Conservation (phyloP, 2,329 filamentous ascomycete genomes). For the Fusarium vanettenii region DNA sequence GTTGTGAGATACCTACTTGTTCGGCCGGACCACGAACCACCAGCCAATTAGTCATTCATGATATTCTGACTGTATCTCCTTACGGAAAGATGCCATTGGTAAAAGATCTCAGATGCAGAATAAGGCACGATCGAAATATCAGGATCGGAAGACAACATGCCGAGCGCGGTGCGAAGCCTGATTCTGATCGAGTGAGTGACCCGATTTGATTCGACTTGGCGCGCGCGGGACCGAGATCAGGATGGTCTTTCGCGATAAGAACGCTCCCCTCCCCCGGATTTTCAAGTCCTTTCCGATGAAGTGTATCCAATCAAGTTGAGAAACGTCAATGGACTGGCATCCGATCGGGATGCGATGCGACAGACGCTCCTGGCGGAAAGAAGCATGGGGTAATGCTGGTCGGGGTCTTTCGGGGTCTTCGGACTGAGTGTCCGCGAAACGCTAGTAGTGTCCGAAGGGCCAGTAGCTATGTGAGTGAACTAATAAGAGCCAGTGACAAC, state of each 20-base stretch:
- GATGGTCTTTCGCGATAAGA: background rate
- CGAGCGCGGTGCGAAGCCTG: background rate
- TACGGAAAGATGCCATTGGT: background rate
- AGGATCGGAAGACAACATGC: background rate
- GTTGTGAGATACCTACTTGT: background rate
- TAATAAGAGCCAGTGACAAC: background rate
- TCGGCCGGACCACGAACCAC: background rate
- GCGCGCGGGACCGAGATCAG: too few relatives aligned
- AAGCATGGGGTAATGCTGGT: background rate
- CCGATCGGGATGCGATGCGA: background rate
- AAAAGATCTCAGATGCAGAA: background rate
- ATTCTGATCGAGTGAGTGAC: background rate
- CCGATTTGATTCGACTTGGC: background rate
- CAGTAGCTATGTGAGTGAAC: background rate
- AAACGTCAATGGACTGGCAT: background rate
- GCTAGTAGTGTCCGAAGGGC: background rate
- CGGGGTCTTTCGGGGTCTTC: background rate
- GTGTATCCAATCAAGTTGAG: background rate
- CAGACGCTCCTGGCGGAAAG: background rate
- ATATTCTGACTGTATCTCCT: background rate
- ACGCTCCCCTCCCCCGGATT: background rate
- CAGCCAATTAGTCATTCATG: background rate
- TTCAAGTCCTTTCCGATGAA: background rate
- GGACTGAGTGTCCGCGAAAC: background rate
- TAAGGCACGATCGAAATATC: background rate